Base-by-base conservation (phyloP, 768 basidiomycete genomes). In the Xanthoconium stramineum region DNA sequence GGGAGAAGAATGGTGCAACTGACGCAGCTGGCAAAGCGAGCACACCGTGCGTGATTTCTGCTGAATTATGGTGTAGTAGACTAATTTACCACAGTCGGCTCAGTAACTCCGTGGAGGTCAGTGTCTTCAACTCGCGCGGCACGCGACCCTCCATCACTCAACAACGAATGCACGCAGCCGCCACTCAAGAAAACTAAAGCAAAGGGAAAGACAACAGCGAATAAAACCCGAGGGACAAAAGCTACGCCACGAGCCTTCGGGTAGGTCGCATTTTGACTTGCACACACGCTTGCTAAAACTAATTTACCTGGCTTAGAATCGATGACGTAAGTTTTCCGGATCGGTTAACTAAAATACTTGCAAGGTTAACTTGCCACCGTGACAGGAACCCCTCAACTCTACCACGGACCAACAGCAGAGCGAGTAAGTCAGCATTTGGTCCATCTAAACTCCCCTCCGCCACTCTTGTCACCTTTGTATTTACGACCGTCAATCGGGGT, bases 181-280 rank as follows among this genome's bases (percentile, higher is more conserved):
- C 65, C 74, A 29, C 57, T 72, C 19, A 81, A 80, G 67, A 82
- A 77, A 62, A 48, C 75, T 6, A 81, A 65, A 67, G 66, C 70
- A 1, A 69, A 65, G 3, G 43, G 50, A 6, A 62, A 42, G 69
- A 75, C 52, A 33, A 50, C 28, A 57, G 59, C 36, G 13, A 51
- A 35, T 35, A 32, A 14, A 47, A 35, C 46, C 17, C 14, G 65
- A 56, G 44, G 65, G 20, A 51, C 60, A 11, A 73, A 62, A 56
- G 56, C 61, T 30, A 42, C 35, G 32, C 19, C 62, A 50, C 54
- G 55, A 19, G 45, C 12, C 15, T 38, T 37, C 3, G 50, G 43
- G 69, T 65, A 50, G 24, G 63, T 60, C 51, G 13, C 15, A 33
- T 29, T 36, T 24, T 45, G 30, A 28, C 7, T 37, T n/a, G n/a